These are phyloP conservation scores for Penicillium silybi DNA, from an alignment of 495 filamentous ascomycete genomes.

Conservation along the genomic window DNA sequence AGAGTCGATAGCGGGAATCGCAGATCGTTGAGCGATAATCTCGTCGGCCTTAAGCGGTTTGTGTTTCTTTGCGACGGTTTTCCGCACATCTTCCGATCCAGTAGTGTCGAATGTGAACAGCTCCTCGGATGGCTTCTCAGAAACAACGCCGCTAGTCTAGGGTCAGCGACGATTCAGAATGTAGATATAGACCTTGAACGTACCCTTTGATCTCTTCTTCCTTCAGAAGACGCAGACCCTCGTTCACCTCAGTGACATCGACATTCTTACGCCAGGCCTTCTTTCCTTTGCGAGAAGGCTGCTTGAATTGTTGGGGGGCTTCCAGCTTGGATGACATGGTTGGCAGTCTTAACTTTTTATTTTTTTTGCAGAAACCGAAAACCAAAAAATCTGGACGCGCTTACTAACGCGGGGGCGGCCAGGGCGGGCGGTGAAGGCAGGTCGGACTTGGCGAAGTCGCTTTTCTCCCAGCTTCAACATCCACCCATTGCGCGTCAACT, in stretches of 20 bases:
- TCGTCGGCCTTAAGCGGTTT: conserved; percentile 84
- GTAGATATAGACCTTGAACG: conserved; percentile 7
- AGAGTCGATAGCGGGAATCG: conserved; percentile 68
- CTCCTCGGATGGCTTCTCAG: conserved; percentile 71
- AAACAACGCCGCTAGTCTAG: conserved; percentile 65
- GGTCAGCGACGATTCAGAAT: conserved; percentile 4
- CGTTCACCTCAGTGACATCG: conserved; percentile 78
- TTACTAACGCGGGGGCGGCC: conserved; percentile 37
- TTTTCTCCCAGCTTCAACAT: conserved; percentile 20
- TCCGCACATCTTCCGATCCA: conserved; percentile 60
- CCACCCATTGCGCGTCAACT: conserved; percentile 17
- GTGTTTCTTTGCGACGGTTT: conserved; percentile 57
- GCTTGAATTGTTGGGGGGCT: conserved; percentile 61
- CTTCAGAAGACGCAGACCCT: conserved; percentile 77
- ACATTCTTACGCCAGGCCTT: conserved; percentile 99
- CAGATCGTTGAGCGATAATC: conserved; percentile 81
- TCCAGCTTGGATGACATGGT: conserved; percentile 37
- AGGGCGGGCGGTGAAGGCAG: conserved; percentile 19
- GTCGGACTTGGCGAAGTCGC: conserved; percentile 14
- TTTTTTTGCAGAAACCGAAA: conserved; percentile 16
- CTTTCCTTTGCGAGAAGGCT: conserved; percentile 94
- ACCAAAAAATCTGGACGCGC: conserved; percentile 32
- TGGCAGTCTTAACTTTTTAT: conserved; percentile 27
- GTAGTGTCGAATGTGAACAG: conserved; percentile 78
- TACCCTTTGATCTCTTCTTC: conserved; percentile 89